A percentile compares a stretch with the other conserved stretches of the same genome.
Conservation (phyloP, 148 eudicot genomes). For the Persicaria tinctoria region DNA sequence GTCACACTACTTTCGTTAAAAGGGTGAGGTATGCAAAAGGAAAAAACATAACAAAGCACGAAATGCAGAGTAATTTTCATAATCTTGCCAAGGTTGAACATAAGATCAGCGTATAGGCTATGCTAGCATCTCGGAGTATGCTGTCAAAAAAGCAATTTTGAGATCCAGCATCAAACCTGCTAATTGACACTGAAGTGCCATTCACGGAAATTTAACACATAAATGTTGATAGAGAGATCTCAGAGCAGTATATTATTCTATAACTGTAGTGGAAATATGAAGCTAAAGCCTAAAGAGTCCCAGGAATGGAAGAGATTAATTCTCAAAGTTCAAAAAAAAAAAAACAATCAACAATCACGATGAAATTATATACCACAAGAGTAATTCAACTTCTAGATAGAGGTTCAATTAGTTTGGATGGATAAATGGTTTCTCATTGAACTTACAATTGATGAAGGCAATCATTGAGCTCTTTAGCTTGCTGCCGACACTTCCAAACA, state of each 20-base stretch:
- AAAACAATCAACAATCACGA: neutral
- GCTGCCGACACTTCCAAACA: conserved; percentile 79
- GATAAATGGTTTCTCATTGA: neutral
- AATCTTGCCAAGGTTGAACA: neutral
- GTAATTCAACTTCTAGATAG: neutral
- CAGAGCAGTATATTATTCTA: conserved; percentile 3
- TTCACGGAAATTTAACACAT: neutral
- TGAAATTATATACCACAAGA: neutral
- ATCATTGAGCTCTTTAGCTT: conserved; percentile 75
- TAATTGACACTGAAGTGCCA: neutral
- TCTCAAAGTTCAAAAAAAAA: neutral
- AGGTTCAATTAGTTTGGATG: neutral
- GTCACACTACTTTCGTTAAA: neutral
- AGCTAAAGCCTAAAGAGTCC: neutral
- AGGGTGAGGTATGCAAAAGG: no score
- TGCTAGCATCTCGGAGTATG: neutral
- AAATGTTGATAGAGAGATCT: neutral
- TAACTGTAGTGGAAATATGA: neutral
- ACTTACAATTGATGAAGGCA: conserved; percentile 93
- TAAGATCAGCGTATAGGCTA: neutral
- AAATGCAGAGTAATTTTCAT: neutral
- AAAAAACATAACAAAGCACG: neutral
- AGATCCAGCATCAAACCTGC: neutral
- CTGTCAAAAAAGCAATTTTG: neutral
- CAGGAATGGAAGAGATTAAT: neutral